These are phyloP conservation scores for Anacardium occidentale DNA, from an alignment of 345 rosid genomes.

Conservation along the genomic window DNA sequence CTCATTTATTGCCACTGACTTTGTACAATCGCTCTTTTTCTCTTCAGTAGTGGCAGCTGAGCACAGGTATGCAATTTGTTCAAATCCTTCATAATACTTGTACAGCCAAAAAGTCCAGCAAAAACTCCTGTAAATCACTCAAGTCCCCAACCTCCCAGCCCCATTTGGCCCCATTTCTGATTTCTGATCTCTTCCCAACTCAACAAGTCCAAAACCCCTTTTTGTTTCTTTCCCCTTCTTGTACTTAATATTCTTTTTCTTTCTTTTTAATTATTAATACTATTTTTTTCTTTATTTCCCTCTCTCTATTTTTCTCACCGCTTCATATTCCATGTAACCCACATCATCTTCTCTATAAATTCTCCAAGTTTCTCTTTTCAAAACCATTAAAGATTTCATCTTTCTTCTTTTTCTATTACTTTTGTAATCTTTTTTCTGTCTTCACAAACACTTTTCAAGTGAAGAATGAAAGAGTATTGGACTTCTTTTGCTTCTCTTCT, in stretches of 20 bases:
- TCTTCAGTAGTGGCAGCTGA: not conserved
- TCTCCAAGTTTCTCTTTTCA: not conserved
- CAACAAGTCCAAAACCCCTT: constrained; percentile 23
- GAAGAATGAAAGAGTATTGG: constrained; percentile 73
- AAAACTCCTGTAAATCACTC: constrained; percentile 37
- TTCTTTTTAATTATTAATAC: constrained; percentile 5
- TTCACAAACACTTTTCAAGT: no score
- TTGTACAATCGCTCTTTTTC: constrained; percentile 15
- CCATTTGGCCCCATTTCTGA: constrained; percentile 31
- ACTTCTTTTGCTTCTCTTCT: constrained; percentile 73
- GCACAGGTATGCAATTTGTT: not conserved
- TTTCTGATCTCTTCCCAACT: constrained; percentile 28
- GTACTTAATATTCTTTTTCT: constrained; percentile 10
- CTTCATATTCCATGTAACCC: not conserved
- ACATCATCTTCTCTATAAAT: constrained; percentile 17
- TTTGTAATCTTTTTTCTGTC: no score
- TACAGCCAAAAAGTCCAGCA: constrained; percentile 19
- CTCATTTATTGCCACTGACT: constrained; percentile 18
- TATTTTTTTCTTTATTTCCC: constrained; percentile 11
- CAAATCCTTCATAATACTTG: constrained; percentile 23
- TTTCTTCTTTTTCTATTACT: not conserved
- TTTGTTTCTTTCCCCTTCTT: constrained; percentile 26
- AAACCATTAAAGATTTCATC: not conserved
- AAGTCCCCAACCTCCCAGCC: constrained; percentile 13
- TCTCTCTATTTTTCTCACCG: constrained; percentile 14